Percentiles rank a stretch among this genome's conserved stretches.
These are phyloP conservation scores for Lepidium campestre DNA, from an alignment of 441 rosid genomes.

Conservation along the genomic window DNA sequence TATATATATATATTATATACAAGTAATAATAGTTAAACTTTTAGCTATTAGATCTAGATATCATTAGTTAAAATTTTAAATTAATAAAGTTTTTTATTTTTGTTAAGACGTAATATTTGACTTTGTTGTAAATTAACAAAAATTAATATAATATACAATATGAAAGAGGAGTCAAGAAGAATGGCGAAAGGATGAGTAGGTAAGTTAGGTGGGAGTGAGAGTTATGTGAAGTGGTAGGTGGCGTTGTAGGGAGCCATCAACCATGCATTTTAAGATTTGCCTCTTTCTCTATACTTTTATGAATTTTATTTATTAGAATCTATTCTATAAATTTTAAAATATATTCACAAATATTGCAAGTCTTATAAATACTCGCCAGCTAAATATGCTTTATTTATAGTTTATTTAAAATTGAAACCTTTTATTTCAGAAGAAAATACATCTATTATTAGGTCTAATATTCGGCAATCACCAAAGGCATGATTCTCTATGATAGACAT, in stretches of 20 bases:
- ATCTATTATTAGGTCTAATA: no score
- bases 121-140: not conserved
- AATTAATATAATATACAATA: not conserved
- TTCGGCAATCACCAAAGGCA: no score
- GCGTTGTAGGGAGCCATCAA: not conserved
- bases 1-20: no score
- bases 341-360: no score
- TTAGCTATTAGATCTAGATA: no score
- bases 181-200: constrained; percentile 1
- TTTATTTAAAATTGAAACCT: no score
- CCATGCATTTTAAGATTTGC: constrained; percentile 12
- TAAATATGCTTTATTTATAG: no score
- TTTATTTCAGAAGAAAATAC: no score
- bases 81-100: no score
- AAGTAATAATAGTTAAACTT: no score
- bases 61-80: not conserved
- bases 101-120: not conserved
- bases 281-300: not conserved
- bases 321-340: not conserved
- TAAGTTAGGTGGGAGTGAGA: constrained; percentile 8
- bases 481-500: no score
- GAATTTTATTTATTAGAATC: not conserved
- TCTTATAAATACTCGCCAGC: no score
- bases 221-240: constrained; percentile 12
- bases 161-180: not conserved